Evolutionary conservation across 345 rosid genomes (phyloP), one percentile per base, ranked within the genome.

Genomic region (Eucalyptus sp.): DNA sequence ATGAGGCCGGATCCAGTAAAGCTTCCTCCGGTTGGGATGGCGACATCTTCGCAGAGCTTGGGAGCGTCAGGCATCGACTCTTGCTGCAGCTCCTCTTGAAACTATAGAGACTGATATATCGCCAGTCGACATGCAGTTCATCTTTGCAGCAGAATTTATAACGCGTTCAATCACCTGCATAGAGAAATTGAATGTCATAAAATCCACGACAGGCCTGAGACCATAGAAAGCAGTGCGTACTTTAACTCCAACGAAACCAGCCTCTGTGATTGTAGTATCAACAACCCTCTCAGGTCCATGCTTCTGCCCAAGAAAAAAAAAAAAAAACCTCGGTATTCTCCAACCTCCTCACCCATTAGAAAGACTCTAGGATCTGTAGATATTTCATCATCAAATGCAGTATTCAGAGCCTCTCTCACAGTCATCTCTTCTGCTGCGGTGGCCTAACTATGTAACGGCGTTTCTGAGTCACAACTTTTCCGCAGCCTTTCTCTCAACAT

Each of bases 11-110:
- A 49, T 49, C 5, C 5, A 2, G 13, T 0, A 12, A 49, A 49
- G 50, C 50, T 49, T 11, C 50, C 50, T 49, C 14, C 50, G 1
- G 50, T 0, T 49, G 50, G 50, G 50, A 49, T 49, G 0, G 50
- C 15, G 1, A 49, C 5, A 0, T 49, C 50, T 13, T 49, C 50
- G 0, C 2, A 4, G 5, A 0, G 50, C 50, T 4, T 49, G 15
- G 50, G 50, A 49, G 5, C 0, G 50, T 4, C 0, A 0, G 50
- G 50, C 50, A 49, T 0, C 3, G 2, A 58, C n/a, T 91, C 98
- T 96, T 84, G 99, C 98, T 88, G 99, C 98, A 56, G 98, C 97
- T 91, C 98, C 99, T 91, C 99, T 95, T 89, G 94, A 96, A 87
- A 97, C 98, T 86, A 96, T 95, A 80, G 98, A 94, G 81, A 94